These are phyloP conservation scores for Cercospora beticola DNA, from an alignment of 2,329 filamentous ascomycete species.

Conservation along the genomic window DNA sequence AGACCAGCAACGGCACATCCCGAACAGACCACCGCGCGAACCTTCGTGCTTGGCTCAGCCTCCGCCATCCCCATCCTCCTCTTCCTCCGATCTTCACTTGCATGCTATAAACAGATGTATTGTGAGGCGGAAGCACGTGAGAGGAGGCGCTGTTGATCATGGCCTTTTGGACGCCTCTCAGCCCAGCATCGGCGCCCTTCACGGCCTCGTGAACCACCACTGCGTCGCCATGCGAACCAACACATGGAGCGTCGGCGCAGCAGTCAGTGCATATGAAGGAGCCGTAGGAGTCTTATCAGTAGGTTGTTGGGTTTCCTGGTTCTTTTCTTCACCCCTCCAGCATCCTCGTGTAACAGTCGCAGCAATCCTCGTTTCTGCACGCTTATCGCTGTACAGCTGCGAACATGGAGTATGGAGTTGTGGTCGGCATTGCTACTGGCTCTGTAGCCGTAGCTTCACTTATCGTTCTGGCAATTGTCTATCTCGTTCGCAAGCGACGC, in stretches of 20 bases:
- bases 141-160: constrained; percentile 1
- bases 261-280: constrained; percentile 6
- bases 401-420: constrained; percentile 3
- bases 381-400: background rate
- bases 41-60: constrained; percentile 1
- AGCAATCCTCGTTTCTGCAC: background rate
- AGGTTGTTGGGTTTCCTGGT: background rate
- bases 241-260: background rate
- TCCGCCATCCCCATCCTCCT: constrained; percentile 3
- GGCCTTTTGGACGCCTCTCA: constrained; percentile 9
- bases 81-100: background rate
- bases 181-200: constrained; percentile 6
- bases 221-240: constrained; percentile 7
- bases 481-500: background rate
- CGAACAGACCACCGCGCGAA: background rate
- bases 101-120: constrained; percentile 7
- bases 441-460: constrained; percentile 6
- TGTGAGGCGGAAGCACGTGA: constrained; percentile 9
- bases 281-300: background rate
- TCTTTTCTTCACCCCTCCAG: background rate
- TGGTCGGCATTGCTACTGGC: constrained; percentile 10
- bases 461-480: background rate
- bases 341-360: constrained; percentile 3
- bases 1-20: background rate
- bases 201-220: background rate